Evolutionary conservation across 176 grass and related monocot species (phyloP).

Genomic region (Otatea glauca): DNA sequence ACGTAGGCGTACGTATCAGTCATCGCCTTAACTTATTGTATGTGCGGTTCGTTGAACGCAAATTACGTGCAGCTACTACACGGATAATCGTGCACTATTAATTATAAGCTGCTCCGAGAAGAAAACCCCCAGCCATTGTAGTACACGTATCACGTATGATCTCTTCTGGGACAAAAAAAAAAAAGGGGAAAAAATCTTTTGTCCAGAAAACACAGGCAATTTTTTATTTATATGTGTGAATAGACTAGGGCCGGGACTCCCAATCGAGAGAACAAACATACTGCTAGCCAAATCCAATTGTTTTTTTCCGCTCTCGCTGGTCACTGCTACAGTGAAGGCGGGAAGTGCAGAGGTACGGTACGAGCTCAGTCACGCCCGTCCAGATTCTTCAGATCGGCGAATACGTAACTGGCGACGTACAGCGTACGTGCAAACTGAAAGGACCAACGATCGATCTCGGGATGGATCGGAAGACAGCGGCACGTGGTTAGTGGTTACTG

Average conservation of each 20-base stretch:
- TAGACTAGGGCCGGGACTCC: background rate
- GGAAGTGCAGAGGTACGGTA: background rate
- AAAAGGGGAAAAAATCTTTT: background rate
- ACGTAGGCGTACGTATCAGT: background rate
- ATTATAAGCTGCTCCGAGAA: background rate
- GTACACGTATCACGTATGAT: too few relatives aligned
- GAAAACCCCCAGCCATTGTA: background rate
- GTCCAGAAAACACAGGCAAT: background rate
- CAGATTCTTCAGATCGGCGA: background rate
- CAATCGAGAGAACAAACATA: background rate
- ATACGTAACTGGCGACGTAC: background rate
- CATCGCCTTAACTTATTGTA: background rate
- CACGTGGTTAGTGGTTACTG: conserved; percentile 18
- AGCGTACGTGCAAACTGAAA: background rate
- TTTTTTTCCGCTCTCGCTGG: background rate
- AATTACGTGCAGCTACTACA: background rate
- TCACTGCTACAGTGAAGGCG: background rate
- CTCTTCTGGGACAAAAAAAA: too few relatives aligned
- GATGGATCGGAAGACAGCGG: conserved; percentile 8
- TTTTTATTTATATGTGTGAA: background rate
- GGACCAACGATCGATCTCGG: conserved; percentile 11
- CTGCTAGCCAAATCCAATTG: background rate
- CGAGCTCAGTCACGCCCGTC: background rate
- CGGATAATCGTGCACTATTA: background rate
- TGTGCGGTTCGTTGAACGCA: background rate